Evolutionary conservation across 1,139 yeast species (phyloP), one percentile per base, ranked within the genome.

Genomic region (Blastobotrys petasosporus): DNA sequence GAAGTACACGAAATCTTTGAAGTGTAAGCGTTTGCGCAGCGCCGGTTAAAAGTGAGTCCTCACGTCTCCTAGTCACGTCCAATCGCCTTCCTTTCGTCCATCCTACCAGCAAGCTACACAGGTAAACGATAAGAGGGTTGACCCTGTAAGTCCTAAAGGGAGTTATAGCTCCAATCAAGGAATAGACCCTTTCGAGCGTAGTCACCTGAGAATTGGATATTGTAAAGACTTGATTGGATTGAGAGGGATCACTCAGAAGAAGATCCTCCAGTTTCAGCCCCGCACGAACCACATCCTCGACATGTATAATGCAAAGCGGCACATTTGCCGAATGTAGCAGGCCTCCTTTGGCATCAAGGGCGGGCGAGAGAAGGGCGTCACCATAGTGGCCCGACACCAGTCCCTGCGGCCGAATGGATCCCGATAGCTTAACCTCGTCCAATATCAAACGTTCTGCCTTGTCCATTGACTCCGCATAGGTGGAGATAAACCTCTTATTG

Each of bases 271-370:
- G 51, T 5, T 56, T 47, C 17, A 62, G 53, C 12, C 57, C 56
- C 4, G 60, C 64, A 6, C 62, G 51, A 11, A 54, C 64, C 3
- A 61, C 57, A 42, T 62, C 66, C 46, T 62, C 66, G 4, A 62
- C 64, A 37, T 62, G 61, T n/a, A 62, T 44, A n/a, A 62, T 40
- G 15, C 55, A 37, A 4, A 57, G 39, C 1, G 66, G 65, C 4
- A 55, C 51, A n/a, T 49, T 46, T 48, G 54, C 47, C 8, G 58
- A 52, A 45, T 61, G 65, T 17, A 55, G 45, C 5, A 59, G 44
- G 7, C 56, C 62, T 4, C 57, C 57, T 15, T 53, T 53, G 36
- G 53, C 50, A 16, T 41, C 43, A 17, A 62, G 33, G 2, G 58
- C 56, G 1, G 64, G 63, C 3, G 57, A 48, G 12, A 62, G 44